Evolutionary conservation across 352 stramenopile genomes (phyloP), one percentile per base, ranked within the genome.

Genomic region (Achlya hypogyna): DNA sequence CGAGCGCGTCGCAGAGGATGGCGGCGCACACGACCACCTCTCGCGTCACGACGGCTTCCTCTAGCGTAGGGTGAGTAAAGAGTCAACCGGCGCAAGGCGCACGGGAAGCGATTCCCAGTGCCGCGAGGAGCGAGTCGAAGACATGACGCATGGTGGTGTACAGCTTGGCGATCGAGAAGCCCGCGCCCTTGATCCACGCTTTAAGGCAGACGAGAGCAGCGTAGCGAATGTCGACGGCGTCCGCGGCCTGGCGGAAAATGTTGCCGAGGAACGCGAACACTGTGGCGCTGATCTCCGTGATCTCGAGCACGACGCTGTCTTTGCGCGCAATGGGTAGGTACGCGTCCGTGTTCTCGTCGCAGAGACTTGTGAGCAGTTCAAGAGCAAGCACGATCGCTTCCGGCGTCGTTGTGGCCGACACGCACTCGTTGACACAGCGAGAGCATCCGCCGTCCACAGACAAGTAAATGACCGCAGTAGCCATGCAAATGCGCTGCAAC

Each of bases 121-220:
- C 60, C 20, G 35, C 28, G 27, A 67, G 60, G 22, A 67, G 32
- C 18, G 42, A 49, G 23, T 58, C 28, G 34, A 67, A 67, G 31
- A 67, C 51, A 6, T 49, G 22, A n/a, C 38, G 47, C 45, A 67
- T 56, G 40, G 25, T 67, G 8, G 60, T 35, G 35, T 47, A 67
- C 12, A 67, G 47, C 22, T 67, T 67, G 51, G 60, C 60, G 35
- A 67, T 49, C 14, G 60, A 67, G 27, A 67, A 58, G 10, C 60
- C 60, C n/a, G 60, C 60, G 18, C 38, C 60, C 49, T 67, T 67
- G 23, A 67, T 67, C 60, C 60, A 67, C 34, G 27, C 60, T 9
- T 53, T 54, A 9, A 67, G 51, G 28, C 60, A 67, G n/a, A 38
- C 22, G 9, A 67, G 60, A 5, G 38, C 60, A 10, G 25, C 43